A percentile compares a stretch with the other conserved stretches of the same genome.
Evolutionary conservation across 495 filamentous ascomycete genomes (phyloP).

Genomic region (Penicillium parvum): DNA sequence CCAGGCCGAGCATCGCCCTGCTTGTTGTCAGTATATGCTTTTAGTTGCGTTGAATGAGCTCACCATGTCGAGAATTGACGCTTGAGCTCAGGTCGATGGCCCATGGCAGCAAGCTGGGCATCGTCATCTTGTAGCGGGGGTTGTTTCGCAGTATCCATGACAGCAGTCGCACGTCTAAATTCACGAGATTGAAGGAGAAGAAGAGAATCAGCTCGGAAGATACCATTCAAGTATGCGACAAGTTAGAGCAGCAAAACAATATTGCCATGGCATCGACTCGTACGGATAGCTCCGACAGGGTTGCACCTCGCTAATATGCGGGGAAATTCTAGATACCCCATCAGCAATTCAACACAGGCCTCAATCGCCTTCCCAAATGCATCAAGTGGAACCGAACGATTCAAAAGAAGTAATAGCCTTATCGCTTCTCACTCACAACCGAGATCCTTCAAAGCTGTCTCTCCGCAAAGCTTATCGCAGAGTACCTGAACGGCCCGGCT

Average conservation of each 20-base stretch:
- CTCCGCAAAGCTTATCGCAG: conserved; percentile 9
- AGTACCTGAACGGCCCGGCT: conserved; percentile 10
- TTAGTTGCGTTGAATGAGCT: background rate
- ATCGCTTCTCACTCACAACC: conserved; percentile 5
- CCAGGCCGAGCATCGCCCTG: conserved; percentile 44
- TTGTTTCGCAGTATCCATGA: conserved; percentile 8
- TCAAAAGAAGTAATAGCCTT: conserved; percentile 1
- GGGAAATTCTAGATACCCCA: conserved; percentile 1
- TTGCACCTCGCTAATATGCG: conserved; percentile 12
- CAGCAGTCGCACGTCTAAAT: no score
- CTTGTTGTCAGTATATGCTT: background rate
- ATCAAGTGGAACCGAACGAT: no score
- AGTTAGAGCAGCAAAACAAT: no score
- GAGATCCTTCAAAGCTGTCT: conserved; percentile 3
- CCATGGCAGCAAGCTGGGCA: conserved; percentile 51
- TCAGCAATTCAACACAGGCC: background rate
- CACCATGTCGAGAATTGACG: conserved; percentile 46
- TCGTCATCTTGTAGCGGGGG: conserved; percentile 32
- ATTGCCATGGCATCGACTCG: conserved; percentile 9
- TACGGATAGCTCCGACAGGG: conserved; percentile 16
- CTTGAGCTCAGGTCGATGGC: conserved; percentile 56
- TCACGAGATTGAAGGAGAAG: background rate
- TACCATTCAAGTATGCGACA: background rate
- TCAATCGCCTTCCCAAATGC: conserved; percentile 5
- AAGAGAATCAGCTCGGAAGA: background rate